Evolutionary conservation across 306 rosid genomes (phyloP), one percentile per base, ranked within the genome.

Genomic region (Castanea sativa): DNA sequence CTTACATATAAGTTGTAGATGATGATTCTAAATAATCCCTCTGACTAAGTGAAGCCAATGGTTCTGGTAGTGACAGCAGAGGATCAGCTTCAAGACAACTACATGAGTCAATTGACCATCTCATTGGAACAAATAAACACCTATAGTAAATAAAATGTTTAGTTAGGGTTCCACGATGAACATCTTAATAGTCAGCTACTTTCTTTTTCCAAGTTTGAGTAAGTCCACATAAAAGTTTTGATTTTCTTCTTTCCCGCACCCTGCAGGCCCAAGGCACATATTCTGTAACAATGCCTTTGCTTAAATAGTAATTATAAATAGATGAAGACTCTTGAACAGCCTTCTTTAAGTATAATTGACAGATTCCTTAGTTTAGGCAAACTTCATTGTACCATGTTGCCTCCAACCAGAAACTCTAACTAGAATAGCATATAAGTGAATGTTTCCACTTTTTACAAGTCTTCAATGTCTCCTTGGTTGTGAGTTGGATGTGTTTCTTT

Each of bases 111-210:
- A 60, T 55, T 12, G 86, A 73, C 89, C 86, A 85, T 73, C 30
- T 82, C 84, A 82, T 82, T 68, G 88, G 89, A 82, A 79, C 65
- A 10, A 43, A 55, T 71, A 67, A 20, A 78, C 43, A 6, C 82
- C 84, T 86, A 68, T 4, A 13, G 5, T 33, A 73, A 76, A 20
- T 29, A 1, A 20, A n/a, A 19, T 56, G 1, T 76, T 2, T 1
- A 41, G 9, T 51, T 20, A 64, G 4, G 3, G 9, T 12, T 30
- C 1, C 6, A 19, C 9, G 38, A 27, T 38, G 10, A 15, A 20
- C 7, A 56, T 21, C 11, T 41, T 33, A 4, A 15, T 21, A 30
- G 9, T 41, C 6, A 86, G 79, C 76, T 57, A 9, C 25, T 29
- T 41, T 52, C 21, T 45, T 6, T 2, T 25, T 32, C 4, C 55